phyloP scores from a whole-genome alignment of 768 basidiomycete species.

The Kwoniella dejecticola region DNA sequence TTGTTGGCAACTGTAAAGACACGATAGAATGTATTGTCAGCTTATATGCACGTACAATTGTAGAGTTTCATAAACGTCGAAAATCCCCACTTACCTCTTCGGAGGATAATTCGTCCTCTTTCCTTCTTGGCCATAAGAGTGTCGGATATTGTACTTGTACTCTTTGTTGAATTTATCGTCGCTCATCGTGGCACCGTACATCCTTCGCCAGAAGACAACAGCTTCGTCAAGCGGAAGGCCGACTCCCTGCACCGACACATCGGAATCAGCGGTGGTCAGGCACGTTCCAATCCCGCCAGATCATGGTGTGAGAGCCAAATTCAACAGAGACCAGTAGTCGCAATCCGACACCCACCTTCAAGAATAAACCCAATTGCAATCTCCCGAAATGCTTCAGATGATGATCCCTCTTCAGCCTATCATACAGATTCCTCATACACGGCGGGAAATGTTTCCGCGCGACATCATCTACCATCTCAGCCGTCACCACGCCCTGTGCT shows the following conservation, averaged over 20 bases:
- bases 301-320: too few relatives aligned
- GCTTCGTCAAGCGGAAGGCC: conserved; percentile 95
- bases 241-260: conserved; percentile 64
- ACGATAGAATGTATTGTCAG: too few relatives aligned
- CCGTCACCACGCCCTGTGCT: conserved; percentile 71
- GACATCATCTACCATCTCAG: conserved; percentile 90
- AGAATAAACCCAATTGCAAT: conserved; percentile 86
- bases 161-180: conserved; percentile 99
- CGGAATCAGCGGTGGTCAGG: not conserved
- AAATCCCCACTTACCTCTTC: conserved; percentile 66
- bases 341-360: conserved; percentile 84
- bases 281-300: too few relatives aligned
- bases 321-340: too few relatives aligned
- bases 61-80: not conserved
- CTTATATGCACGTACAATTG: not conserved
- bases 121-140: conserved; percentile 91
- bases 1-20: conserved; percentile 72
- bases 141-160: conserved; percentile 95
- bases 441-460: conserved; percentile 87
- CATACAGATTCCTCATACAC: conserved; percentile 91
- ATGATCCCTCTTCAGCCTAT: conserved; percentile 70
- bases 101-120: conserved; percentile 92
- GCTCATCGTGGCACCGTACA: conserved; percentile 67
- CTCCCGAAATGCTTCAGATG: conserved; percentile 93
- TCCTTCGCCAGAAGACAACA: conserved; percentile 85